Conservation (phyloP, 148 eudicot species). For the Amaranthus palmeri region DNA sequence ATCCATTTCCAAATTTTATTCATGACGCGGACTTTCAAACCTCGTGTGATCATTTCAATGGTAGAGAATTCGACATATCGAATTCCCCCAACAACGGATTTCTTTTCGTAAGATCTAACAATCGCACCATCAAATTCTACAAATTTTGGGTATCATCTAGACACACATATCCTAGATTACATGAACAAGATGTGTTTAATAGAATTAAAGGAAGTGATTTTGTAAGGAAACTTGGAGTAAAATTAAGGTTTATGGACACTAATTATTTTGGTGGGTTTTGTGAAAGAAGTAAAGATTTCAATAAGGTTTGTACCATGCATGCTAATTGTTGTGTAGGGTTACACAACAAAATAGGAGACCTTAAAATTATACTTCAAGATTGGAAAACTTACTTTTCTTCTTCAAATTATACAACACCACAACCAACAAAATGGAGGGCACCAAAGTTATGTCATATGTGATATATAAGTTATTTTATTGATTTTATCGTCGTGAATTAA, state of each 20-base stretch:
- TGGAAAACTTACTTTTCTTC: slow-evolving; percentile 23
- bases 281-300: slow-evolving; percentile 33
- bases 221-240: slow-evolving; percentile 23
- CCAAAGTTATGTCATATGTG: slow-evolving; percentile 5
- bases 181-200: slow-evolving; percentile 37
- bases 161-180: slow-evolving; percentile 19
- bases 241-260: slow-evolving; percentile 30
- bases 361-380: slow-evolving; percentile 23
- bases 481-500: no score
- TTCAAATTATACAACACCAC: background rate
- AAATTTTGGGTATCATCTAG: slow-evolving; percentile 29
- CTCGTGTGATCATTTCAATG: slow-evolving; percentile 28
- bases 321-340: slow-evolving; percentile 36
- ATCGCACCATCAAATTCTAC: slow-evolving; percentile 26
- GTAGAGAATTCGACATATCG: slow-evolving; percentile 18
- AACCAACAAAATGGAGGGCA: slow-evolving; percentile 18
- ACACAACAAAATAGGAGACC: slow-evolving; percentile 26
- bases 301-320: slow-evolving; percentile 38
- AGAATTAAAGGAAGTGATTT: slow-evolving; percentile 18
- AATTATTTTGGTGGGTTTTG: slow-evolving; percentile 41
- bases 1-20: slow-evolving; percentile 31
- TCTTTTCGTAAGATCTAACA: slow-evolving; percentile 26
- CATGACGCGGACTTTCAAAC: slow-evolving; percentile 26
- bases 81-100: slow-evolving; percentile 30
- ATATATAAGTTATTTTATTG: background rate